These are phyloP conservation scores for Chaetomiaceae sp. DNA, from an alignment of 2,329 filamentous ascomycete genomes.

Conservation along the genomic window DNA sequence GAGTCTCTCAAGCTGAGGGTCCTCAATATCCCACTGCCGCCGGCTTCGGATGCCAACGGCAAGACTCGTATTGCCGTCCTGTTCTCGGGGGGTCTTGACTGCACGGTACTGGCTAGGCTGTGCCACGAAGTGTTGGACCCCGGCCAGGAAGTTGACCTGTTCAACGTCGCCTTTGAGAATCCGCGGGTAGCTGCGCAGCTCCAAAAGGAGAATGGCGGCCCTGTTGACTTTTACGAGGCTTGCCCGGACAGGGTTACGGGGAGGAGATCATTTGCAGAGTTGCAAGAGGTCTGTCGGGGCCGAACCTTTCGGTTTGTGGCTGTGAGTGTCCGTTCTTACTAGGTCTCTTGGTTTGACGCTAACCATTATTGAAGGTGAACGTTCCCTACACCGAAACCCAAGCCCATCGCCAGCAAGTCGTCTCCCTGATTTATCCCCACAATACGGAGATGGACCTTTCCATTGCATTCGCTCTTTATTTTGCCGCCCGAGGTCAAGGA, in stretches of 20 bases:
- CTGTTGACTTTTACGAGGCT: conserved; percentile 60
- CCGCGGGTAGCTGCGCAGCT: conserved; percentile 64
- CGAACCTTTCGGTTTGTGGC: conserved; percentile 80
- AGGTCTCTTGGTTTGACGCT: not conserved
- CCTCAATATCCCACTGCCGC: conserved; percentile 57
- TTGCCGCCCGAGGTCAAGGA: conserved; percentile 74
- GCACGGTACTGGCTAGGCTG: conserved; percentile 78
- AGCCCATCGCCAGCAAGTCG: conserved; percentile 63
- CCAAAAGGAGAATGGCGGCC: conserved; percentile 31
- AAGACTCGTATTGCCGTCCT: conserved; percentile 67
- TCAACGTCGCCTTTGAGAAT: conserved; percentile 98
- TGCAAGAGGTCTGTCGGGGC: conserved; percentile 62
- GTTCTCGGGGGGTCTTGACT: conserved; percentile 93
- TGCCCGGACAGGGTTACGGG: conserved; percentile 91
- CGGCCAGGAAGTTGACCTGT: conserved; percentile 70
- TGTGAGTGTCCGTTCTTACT: conserved; percentile 36
- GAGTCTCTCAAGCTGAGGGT: conserved; percentile 63
- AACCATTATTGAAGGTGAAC: conserved; percentile 57
- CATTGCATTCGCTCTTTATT: conserved; percentile 90
- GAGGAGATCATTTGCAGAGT: conserved; percentile 71
- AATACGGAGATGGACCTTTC: conserved; percentile 99
- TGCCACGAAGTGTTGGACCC: conserved; percentile 69
- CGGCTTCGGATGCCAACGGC: conserved; percentile 18
- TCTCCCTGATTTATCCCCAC: conserved; percentile 81
- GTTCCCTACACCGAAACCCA: conserved; percentile 73